Evolutionary conservation across 2,329 filamentous ascomycete species (phyloP).

Genomic region (Xylaria sp.): DNA sequence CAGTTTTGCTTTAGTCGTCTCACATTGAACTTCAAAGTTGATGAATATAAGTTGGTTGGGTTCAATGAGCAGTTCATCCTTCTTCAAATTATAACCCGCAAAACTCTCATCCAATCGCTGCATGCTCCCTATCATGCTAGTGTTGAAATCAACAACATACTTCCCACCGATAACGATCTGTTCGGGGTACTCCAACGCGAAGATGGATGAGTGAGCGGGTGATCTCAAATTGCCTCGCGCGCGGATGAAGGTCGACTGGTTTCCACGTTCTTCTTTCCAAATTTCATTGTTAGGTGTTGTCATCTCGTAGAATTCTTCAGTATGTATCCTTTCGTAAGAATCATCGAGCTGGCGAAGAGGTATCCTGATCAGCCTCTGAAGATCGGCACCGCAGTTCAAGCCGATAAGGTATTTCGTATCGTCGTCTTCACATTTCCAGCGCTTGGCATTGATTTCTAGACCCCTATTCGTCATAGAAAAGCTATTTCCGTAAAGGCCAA

Average conservation of each 20-base stretch:
- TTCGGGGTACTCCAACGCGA: background rate
- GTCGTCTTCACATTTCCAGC: constrained; percentile 15
- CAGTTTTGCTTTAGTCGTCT: background rate
- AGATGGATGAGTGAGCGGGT: background rate
- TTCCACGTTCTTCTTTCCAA: constrained; percentile 4
- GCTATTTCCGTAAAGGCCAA: constrained; percentile 18
- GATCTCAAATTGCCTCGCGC: background rate
- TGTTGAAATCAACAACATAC: constrained; percentile 1
- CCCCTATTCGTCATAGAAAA: constrained; percentile 32
- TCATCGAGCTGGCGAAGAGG: background rate
- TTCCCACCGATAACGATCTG: constrained; percentile 7
- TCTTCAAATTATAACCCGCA: background rate
- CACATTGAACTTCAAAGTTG: background rate
- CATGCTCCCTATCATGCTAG: constrained; percentile 4
- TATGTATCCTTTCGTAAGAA: constrained; percentile 15
- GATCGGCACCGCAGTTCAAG: constrained; percentile 5
- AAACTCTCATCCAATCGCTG: background rate
- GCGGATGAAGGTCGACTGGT: constrained; percentile 8
- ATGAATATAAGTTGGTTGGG: constrained; percentile 12
- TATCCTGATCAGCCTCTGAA: background rate
- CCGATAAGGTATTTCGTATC: background rate
- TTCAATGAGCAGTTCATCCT: constrained; percentile 6
- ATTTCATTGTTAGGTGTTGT: background rate
- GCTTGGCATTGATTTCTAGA: constrained; percentile 22
- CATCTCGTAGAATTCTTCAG: constrained; percentile 9